Percentiles rank a stretch among this genome's conserved stretches.
phyloP scores from a whole-genome alignment of 306 rosid genomes.

The Mimosa pudica region DNA sequence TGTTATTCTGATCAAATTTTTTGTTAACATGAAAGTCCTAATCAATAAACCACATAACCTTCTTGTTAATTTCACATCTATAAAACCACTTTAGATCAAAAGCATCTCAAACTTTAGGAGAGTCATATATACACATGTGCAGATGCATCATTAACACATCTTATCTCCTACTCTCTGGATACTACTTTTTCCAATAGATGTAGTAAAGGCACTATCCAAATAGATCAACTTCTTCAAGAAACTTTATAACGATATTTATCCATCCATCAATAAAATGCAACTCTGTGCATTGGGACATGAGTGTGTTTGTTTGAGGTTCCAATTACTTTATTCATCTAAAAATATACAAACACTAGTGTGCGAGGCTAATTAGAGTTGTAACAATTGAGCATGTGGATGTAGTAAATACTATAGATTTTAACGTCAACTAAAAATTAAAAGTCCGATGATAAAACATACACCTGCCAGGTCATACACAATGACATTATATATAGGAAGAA shows the following conservation, averaged over 20 bases:
- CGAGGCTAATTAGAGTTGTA: constrained; percentile 2
- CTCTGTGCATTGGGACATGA: background rate
- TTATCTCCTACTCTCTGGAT: background rate
- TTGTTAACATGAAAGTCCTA: background rate
- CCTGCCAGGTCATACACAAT: constrained; percentile 87
- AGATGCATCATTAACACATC: background rate
- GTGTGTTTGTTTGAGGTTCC: constrained; percentile 21
- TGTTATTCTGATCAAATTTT: constrained; percentile 11
- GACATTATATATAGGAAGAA: constrained; percentile 44
- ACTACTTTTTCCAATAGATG: background rate
- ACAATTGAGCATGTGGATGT: background rate
- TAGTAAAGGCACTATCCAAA: background rate
- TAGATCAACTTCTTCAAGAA: constrained; percentile 15
- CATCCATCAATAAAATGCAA: background rate
- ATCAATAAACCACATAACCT: background rate
- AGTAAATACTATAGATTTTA: background rate
- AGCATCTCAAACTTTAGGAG: background rate
- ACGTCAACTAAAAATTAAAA: constrained; percentile 4
- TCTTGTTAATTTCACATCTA: constrained; percentile 24
- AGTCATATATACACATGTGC: background rate
- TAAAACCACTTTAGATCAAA: constrained; percentile 7
- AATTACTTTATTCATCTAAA: background rate
- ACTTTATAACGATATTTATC: too few relatives aligned
- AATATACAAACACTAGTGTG: constrained; percentile 9
- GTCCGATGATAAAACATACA: constrained; percentile 26